These are phyloP conservation scores for Eucalyptus virginea DNA, from an alignment of 345 rosid species.

Conservation along the genomic window DNA sequence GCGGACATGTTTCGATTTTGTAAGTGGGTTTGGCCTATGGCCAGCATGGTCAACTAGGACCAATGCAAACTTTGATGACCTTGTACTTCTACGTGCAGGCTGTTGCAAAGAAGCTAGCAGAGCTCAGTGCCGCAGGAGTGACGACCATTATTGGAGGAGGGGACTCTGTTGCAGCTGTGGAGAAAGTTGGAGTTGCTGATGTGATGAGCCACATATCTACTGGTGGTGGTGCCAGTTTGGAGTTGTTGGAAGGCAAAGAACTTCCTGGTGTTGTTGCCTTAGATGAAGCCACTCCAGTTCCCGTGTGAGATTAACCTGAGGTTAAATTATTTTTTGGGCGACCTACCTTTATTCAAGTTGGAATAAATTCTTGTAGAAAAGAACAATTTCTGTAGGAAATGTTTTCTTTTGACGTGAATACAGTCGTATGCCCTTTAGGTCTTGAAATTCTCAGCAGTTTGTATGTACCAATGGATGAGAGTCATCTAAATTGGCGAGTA, in stretches of 20 bases:
- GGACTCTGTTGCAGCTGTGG: slow-evolving; percentile 94
- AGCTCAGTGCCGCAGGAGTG: slow-evolving; percentile 68
- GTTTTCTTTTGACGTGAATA: background rate
- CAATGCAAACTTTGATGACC: background rate
- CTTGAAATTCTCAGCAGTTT: background rate
- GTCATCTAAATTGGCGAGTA: background rate
- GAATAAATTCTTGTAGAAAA: background rate
- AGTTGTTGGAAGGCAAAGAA: slow-evolving; percentile 80
- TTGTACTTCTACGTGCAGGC: slow-evolving; percentile 27
- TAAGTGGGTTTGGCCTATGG: background rate
- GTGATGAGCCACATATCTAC: slow-evolving; percentile 97
- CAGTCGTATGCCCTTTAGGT: background rate
- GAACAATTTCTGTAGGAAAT: background rate
- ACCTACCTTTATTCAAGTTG: background rate
- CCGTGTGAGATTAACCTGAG: background rate
- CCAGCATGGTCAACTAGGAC: background rate
- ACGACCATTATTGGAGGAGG: slow-evolving; percentile 95
- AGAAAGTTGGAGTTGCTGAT: slow-evolving; percentile 80
- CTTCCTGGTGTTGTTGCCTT: slow-evolving; percentile 93
- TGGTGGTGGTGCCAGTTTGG: slow-evolving; percentile 94
- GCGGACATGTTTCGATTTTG: background rate
- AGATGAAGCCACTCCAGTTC: slow-evolving; percentile 34
- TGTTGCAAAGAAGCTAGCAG: slow-evolving; percentile 89
- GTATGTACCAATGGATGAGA: background rate
- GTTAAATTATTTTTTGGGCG: background rate